Conservation (phyloP, 176 grass and related monocot genomes). For the Neostapfia colusana region DNA sequence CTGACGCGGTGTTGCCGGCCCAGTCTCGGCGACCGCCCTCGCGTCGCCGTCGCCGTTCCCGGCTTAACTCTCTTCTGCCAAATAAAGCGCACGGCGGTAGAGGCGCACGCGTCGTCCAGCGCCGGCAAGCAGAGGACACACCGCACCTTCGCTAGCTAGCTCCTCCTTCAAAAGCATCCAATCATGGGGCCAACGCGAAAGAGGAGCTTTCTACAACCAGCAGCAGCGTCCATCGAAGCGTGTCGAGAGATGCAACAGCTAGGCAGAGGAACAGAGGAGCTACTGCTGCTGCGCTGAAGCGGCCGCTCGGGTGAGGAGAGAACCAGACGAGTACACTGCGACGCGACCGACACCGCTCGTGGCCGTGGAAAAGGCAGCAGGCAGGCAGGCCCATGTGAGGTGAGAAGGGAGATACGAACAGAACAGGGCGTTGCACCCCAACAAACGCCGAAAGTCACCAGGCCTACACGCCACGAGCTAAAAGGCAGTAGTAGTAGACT, state of each 20-base stretch:
- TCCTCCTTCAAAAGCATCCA: background rate
- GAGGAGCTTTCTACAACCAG: no score
- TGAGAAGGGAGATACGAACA: background rate
- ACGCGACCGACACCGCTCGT: constrained; percentile 37
- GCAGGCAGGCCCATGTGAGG: constrained; percentile 39
- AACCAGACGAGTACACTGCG: background rate
- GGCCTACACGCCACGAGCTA: background rate
- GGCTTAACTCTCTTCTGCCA: background rate
- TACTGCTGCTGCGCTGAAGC: background rate
- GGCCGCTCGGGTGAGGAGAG: background rate
- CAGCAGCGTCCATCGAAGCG: background rate
- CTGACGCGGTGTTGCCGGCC: constrained; percentile 7
- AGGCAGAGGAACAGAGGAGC: background rate
- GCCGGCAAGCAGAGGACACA: background rate
- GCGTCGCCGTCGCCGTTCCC: background rate
- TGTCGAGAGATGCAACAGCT: constrained; percentile 5
- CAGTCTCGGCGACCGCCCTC: constrained; percentile 1
- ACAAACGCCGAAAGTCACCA: constrained; percentile 3
- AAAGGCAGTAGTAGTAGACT: no score
- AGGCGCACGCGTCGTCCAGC: no score
- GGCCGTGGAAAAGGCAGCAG: constrained; percentile 8
- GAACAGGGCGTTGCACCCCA: background rate
- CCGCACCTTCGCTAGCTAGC: background rate
- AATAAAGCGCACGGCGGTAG: background rate
- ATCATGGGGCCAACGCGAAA: background rate